These are phyloP conservation scores for Epichloe baconii DNA, from an alignment of 2,329 filamentous ascomycete species.

Conservation along the genomic window DNA sequence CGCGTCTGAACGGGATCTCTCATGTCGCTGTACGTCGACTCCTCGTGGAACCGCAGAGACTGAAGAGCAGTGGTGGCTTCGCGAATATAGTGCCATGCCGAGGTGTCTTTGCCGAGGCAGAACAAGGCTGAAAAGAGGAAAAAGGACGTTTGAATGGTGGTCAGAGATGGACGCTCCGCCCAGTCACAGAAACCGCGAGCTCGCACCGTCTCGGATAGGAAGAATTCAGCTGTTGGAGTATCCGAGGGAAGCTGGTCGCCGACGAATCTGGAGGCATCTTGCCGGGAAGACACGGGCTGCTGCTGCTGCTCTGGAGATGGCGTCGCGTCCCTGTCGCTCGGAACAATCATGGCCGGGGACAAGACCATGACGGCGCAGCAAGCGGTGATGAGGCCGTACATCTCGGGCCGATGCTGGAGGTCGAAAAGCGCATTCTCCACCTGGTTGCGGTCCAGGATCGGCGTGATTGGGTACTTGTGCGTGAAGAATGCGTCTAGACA, in stretches of 20 bases:
- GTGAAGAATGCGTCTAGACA: slow-evolving; percentile 20
- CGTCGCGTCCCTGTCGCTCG: not conserved
- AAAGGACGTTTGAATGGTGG: slow-evolving; percentile 19
- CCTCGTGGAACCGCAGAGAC: slow-evolving; percentile 16
- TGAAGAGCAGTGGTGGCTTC: slow-evolving; percentile 18
- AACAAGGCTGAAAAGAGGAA: slow-evolving; percentile 19
- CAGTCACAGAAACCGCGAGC: slow-evolving; percentile 13
- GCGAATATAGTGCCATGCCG: slow-evolving; percentile 20
- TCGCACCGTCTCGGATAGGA: slow-evolving; percentile 17
- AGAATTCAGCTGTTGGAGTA: slow-evolving; percentile 9
- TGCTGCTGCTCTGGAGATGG: not conserved
- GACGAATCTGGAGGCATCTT: not conserved
- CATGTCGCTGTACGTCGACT: slow-evolving; percentile 10
- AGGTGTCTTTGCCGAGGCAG: slow-evolving; percentile 18
- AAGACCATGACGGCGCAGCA: slow-evolving; percentile 17
- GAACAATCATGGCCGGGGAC: slow-evolving; percentile 15
- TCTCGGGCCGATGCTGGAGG: slow-evolving; percentile 8
- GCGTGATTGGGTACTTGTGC: slow-evolving; percentile 22
- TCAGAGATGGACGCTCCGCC: slow-evolving; percentile 15
- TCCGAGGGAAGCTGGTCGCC: not conserved
- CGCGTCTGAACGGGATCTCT: slow-evolving; percentile 3
- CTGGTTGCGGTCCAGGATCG: slow-evolving; percentile 14
- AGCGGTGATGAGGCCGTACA: slow-evolving; percentile 15
- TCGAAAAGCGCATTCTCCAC: slow-evolving; percentile 9
- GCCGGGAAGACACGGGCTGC: not conserved